Evolutionary conservation across 768 basidiomycete genomes (phyloP).

Genomic region (Tricholoma hemisulphureum): DNA sequence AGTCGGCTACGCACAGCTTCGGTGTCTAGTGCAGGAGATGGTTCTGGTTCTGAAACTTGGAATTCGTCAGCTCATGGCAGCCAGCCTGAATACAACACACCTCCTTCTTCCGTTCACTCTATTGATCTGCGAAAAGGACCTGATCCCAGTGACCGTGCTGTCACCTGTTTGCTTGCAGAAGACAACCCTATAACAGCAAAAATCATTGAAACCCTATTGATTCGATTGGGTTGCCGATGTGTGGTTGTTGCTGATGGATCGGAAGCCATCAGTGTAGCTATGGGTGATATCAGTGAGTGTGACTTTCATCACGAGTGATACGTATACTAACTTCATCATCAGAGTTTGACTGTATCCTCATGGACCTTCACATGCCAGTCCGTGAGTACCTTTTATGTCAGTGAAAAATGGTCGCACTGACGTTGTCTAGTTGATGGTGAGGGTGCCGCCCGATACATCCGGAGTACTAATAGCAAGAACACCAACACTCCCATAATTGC

Average conservation of each 20-base stretch:
- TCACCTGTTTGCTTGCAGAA: slow-evolving; percentile 92
- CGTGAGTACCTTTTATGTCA: slow-evolving; percentile 47
- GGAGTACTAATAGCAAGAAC: slow-evolving; percentile 95
- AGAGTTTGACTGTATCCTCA: slow-evolving; percentile 96
- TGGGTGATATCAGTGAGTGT: slow-evolving; percentile 92
- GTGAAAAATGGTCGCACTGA: not conserved
- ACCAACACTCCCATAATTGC: slow-evolving; percentile 90
- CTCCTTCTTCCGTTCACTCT: slow-evolving; percentile 83
- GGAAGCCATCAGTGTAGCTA: slow-evolving; percentile 94
- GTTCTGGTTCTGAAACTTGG: slow-evolving; percentile 77
- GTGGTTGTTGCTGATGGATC: slow-evolving; percentile 96
- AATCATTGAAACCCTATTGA: slow-evolving; percentile 92
- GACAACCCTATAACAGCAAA: slow-evolving; percentile 98
- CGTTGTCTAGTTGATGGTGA: slow-evolving; percentile 79
- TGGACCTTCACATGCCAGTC: slow-evolving; percentile 95
- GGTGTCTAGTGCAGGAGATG: slow-evolving; percentile 77
- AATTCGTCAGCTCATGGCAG: slow-evolving; percentile 52
- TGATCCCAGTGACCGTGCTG: slow-evolving; percentile 81
- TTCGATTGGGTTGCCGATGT: slow-evolving; percentile 91
- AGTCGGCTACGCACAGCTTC: slow-evolving; percentile 86
- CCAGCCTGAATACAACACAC: slow-evolving; percentile 62
- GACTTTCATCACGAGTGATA: slow-evolving; percentile 3
- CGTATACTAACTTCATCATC: slow-evolving; percentile 20
- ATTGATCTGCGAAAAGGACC: slow-evolving; percentile 75
- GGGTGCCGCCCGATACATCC: slow-evolving; percentile 94